Conservation (phyloP, 805 yeast species). For the Nakazawaea populi region DNA sequence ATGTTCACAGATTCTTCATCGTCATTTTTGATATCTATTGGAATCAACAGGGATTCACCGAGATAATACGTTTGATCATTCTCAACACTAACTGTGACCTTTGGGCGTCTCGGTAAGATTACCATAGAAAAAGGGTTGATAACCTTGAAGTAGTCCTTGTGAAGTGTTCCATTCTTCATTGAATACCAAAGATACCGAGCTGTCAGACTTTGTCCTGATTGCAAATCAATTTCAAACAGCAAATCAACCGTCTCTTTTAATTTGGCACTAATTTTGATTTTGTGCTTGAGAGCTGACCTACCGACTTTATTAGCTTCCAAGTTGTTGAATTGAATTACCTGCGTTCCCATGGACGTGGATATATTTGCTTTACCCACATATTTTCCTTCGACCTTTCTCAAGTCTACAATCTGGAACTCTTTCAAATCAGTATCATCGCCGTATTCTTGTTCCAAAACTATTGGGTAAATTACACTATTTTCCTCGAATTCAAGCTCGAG, state of each 20-base stretch:
- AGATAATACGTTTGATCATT: conserved; percentile 21
- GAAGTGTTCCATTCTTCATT: not conserved
- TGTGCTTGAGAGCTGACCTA: not conserved
- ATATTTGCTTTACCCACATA: not conserved
- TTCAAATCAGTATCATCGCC: not conserved
- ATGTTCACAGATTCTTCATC: conserved; percentile 28
- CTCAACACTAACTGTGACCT: conserved; percentile 20
- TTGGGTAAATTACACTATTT: conserved; percentile 6
- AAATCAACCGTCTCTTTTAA: not conserved
- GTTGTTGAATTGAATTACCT: not conserved
- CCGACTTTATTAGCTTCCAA: conserved; percentile 4
- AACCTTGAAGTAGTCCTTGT: conserved; percentile 12
- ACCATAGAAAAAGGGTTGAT: conserved; percentile 18
- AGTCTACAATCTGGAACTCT: not conserved
- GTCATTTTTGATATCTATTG: conserved; percentile 21
- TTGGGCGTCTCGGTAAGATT: conserved; percentile 34
- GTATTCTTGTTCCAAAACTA: not conserved
- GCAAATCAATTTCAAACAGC: not conserved
- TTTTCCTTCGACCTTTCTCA: not conserved
- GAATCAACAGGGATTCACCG: conserved; percentile 25
- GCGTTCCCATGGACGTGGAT: not conserved
- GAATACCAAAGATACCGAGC: conserved; percentile 2
- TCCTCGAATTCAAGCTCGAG: conserved; percentile 17
- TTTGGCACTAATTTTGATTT: not conserved
- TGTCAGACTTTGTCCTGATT: not conserved